These are phyloP conservation scores for Cytospora schulzeri DNA, from an alignment of 2,329 filamentous ascomycete genomes.

Conservation along the genomic window DNA sequence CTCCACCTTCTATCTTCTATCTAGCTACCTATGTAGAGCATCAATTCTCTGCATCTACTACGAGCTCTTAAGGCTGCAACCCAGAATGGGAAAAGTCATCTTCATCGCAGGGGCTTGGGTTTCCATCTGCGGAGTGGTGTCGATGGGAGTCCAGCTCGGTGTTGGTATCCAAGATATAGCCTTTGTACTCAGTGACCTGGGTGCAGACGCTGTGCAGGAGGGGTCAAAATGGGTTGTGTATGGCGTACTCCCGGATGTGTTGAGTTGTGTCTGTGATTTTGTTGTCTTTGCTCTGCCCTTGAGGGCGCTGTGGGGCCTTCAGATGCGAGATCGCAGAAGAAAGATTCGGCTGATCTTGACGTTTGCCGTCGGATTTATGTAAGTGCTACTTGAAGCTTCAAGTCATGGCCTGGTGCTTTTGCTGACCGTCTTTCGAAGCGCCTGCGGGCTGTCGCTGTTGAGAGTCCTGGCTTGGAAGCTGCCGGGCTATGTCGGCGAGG, in stretches of 20 bases:
- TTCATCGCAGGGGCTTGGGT: constrained; percentile 16
- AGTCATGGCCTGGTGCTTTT: background rate
- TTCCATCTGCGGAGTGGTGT: constrained; percentile 7
- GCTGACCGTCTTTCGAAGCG: background rate
- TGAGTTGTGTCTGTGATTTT: constrained; percentile 21
- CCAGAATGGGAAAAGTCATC: constrained; percentile 12
- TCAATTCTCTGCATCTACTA: constrained; percentile 23
- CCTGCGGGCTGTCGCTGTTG: constrained; percentile 12
- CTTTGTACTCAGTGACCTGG: constrained; percentile 8
- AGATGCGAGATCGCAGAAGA: constrained; percentile 14
- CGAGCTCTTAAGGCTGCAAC: constrained; percentile 14
- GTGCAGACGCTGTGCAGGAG: constrained; percentile 9
- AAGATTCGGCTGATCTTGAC: constrained; percentile 15
- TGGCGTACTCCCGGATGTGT: constrained; percentile 12
- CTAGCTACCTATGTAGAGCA: constrained; percentile 16
- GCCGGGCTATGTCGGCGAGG: constrained; percentile 3
- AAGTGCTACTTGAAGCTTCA: background rate
- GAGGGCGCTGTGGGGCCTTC: constrained; percentile 15
- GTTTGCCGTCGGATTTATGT: constrained; percentile 19
- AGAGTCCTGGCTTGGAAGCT: constrained; percentile 21
- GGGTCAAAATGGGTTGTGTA: constrained; percentile 22
- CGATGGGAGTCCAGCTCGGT: constrained; percentile 18
- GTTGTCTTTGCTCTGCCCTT: constrained; percentile 17
- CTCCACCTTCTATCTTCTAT: constrained; percentile 19
- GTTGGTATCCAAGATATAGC: constrained; percentile 19